Percentiles rank a stretch among this genome's conserved stretches.
phyloP scores from a whole-genome alignment of 2,329 filamentous ascomycete species.

The Hypocrella siamensis region DNA sequence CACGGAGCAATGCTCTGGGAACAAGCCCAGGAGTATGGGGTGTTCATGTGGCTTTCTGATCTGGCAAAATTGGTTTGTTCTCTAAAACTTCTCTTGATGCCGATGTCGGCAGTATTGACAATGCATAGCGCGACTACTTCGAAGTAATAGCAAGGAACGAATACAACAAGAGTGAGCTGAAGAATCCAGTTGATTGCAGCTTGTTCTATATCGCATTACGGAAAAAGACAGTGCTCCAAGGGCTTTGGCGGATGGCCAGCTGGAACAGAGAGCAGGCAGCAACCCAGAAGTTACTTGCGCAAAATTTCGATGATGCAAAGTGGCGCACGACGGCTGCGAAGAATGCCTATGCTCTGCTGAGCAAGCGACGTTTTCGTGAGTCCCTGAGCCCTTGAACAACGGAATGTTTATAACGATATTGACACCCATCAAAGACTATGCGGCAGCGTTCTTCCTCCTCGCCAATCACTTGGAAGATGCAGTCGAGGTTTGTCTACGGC shows the following conservation, averaged over 20 bases:
- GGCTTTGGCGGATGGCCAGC: slow-evolving; percentile 84
- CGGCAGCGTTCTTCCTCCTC: slow-evolving; percentile 87
- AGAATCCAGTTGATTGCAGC: slow-evolving; percentile 81
- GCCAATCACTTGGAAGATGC: slow-evolving; percentile 76
- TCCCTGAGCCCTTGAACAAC: too few relatives aligned
- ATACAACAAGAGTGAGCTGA: slow-evolving; percentile 75
- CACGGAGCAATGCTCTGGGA: slow-evolving; percentile 72
- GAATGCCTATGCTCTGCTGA: slow-evolving; percentile 90
- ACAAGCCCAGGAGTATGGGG: slow-evolving; percentile 68
- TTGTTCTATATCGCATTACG: slow-evolving; percentile 80
- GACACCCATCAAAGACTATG: slow-evolving; percentile 49
- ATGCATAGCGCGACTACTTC: slow-evolving; percentile 44
- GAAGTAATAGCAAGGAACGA: slow-evolving; percentile 86
- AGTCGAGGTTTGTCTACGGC: slow-evolving; percentile 70
- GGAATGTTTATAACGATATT: not conserved
- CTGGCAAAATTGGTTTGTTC: slow-evolving; percentile 49
- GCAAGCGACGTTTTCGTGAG: slow-evolving; percentile 69
- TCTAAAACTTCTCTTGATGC: slow-evolving; percentile 1
- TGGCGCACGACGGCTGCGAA: slow-evolving; percentile 87
- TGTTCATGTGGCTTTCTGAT: slow-evolving; percentile 93
- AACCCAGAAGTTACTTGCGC: slow-evolving; percentile 67
- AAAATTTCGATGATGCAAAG: slow-evolving; percentile 75
- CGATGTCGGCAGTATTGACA: slow-evolving; percentile 4
- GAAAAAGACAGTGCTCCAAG: slow-evolving; percentile 82
- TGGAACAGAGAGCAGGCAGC: slow-evolving; percentile 77